These are phyloP conservation scores for Coffea eugenioides DNA, from an alignment of 257 asterid genomes.

Conservation along the genomic window DNA sequence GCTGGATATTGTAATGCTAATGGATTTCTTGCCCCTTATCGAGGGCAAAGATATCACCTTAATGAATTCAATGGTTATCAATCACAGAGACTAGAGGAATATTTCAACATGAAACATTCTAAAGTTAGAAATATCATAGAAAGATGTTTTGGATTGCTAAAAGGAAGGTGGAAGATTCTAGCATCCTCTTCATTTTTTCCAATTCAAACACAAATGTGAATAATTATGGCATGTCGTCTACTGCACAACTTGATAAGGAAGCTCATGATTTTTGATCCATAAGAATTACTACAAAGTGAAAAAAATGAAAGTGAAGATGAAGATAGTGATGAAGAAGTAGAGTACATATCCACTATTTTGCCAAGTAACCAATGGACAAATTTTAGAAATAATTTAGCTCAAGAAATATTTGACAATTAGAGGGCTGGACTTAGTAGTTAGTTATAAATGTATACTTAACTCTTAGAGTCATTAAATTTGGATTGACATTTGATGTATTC, in stretches of 20 bases:
- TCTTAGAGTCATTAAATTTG: too few relatives aligned
- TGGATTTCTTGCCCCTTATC: too few relatives aligned
- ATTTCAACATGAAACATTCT: slow-evolving; percentile 6
- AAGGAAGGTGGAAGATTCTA: neutral
- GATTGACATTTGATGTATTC: neutral
- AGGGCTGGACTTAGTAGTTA: neutral
- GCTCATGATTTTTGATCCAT: neutral
- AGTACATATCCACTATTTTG: neutral
- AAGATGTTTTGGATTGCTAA: neutral
- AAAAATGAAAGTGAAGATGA: too few relatives aligned
- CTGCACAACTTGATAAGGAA: neutral
- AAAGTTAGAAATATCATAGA: neutral
- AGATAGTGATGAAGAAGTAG: neutral
- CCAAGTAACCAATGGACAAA: neutral
- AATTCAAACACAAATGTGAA: neutral
- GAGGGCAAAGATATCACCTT: neutral
- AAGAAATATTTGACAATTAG: neutral
- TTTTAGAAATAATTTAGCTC: neutral
- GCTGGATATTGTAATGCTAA: too few relatives aligned
- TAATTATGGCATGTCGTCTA: neutral
- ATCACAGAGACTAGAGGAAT: neutral
- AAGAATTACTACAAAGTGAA: neutral
- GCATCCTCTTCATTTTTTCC: neutral
- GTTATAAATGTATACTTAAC: too few relatives aligned
- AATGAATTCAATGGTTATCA: neutral